Evolutionary conservation across 768 basidiomycete species (phyloP).

Genomic region (Botryobasidium botryosum): DNA sequence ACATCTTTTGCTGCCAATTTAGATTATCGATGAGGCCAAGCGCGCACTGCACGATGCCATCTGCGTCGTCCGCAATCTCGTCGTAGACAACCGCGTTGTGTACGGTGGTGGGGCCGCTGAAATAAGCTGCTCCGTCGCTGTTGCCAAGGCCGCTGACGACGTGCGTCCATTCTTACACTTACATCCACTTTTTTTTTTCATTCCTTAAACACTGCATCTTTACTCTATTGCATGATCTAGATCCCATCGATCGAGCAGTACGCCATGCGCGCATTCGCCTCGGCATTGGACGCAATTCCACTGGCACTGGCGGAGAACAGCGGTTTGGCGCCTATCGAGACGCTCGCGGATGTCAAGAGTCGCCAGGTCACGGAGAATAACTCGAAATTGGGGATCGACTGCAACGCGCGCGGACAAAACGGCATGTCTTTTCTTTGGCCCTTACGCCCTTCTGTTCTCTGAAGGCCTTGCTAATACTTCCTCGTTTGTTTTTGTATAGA

Average conservation of each 20-base stretch:
- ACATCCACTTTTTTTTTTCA: not conserved
- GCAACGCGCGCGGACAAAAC: slow-evolving; percentile 68
- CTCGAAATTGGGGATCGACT: slow-evolving; percentile 84
- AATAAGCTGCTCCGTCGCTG: slow-evolving; percentile 87
- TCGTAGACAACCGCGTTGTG: slow-evolving; percentile 90
- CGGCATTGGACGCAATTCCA: slow-evolving; percentile 87
- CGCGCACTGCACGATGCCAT: slow-evolving; percentile 95
- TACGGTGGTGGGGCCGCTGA: slow-evolving; percentile 98
- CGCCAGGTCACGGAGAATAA: slow-evolving; percentile 76
- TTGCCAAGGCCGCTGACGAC: slow-evolving; percentile 87
- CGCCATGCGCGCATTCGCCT: slow-evolving; percentile 97
- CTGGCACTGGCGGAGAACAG: slow-evolving; percentile 97
- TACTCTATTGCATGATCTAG: slow-evolving; percentile 22
- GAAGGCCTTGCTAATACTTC: not conserved
- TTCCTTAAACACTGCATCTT: slow-evolving; percentile 4
- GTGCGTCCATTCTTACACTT: slow-evolving; percentile 24
- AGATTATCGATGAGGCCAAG: slow-evolving; percentile 99
- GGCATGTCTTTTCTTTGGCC: too few relatives aligned
- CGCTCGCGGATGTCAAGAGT: slow-evolving; percentile 88
- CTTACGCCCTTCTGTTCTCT: not conserved
- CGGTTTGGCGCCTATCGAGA: slow-evolving; percentile 90
- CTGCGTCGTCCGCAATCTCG: slow-evolving; percentile 89
- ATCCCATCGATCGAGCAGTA: slow-evolving; percentile 98
- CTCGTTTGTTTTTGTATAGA: slow-evolving; percentile 36
- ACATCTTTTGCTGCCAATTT: slow-evolving; percentile 1